Base-by-base conservation (phyloP, 2,329 filamentous ascomycete genomes). In the Pseudopithomyces chartarum region DNA sequence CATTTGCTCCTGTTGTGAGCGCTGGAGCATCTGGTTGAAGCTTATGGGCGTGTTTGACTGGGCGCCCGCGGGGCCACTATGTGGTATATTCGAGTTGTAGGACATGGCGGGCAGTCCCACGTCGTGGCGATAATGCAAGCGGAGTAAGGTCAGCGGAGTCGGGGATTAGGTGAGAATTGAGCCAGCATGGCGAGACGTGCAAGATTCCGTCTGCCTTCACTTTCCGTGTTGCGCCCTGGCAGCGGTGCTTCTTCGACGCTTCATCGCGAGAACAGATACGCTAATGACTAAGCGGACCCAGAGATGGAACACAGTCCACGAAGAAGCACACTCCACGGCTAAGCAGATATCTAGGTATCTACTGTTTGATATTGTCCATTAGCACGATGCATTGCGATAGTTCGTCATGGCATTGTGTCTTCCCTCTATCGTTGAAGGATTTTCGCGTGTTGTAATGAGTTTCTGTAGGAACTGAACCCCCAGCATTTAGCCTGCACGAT, bases 11-110 rank as follows among this genome's bases (percentile, higher is more conserved):
- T 74, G 71, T n/a, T 72, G 49, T 19, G 72, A 74, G 58, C 72
- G 71, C 60, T 71, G 68, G 6, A 74, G 64, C 72, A 75, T 75
- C 55, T 70, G 67, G 52, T 73, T 73, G 65, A 75, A 75, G 68
- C 66, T 67, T 49, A 62, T 64, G 32, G 65, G 64, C 60, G 67
- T 66, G 46, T 70, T 70, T 56, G 66, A 65, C 29, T 64, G 62
- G 61, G 63, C 64, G 56, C 64, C 68, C 55, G 70, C 63, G 65
- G 68, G 62, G 65, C 68, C 67, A 60, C 65, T 66, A 64, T 67
- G 65, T 57, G 65, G 69, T 59, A 67, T 61, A 53, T 68, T 63
- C 20, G 66, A 61, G 46, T 65, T 65, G 60, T 63, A 72, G 22
- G 69, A 64, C 69, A 72, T 72, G 57, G 45, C 52, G 50, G 42